Conservation (phyloP, 192 early-diverging fungal species). For the Coemansia sp. region DNA sequence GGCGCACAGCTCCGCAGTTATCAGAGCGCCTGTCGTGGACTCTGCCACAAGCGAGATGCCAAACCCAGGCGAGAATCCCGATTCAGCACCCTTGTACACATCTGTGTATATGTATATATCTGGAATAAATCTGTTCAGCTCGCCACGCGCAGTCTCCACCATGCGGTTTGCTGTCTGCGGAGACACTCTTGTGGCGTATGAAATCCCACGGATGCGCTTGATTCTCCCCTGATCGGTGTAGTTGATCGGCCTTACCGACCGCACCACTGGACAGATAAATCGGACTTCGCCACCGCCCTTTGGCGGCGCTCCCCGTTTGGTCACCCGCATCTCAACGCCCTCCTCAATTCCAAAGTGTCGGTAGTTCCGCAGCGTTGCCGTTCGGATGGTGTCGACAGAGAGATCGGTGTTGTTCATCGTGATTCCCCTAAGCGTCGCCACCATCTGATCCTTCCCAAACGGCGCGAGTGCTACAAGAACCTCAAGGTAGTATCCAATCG, state of each 20-base stretch:
- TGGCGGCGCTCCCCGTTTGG: conserved; percentile 86
- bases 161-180: conserved; percentile 95
- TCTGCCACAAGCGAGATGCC: conserved; percentile 91
- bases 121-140: conserved; percentile 92
- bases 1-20: conserved; percentile 87
- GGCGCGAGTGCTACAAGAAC: conserved; percentile 89
- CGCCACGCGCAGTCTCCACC: conserved; percentile 79
- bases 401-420: conserved; percentile 93
- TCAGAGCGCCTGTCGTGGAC: conserved; percentile 77
- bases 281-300: conserved; percentile 89
- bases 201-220: conserved; percentile 93
- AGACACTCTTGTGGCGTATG: conserved; percentile 88
- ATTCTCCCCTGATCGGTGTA: conserved; percentile 86
- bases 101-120: conserved; percentile 98
- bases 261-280: conserved; percentile 85
- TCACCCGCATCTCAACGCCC: conserved; percentile 84
- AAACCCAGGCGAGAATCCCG: conserved; percentile 91
- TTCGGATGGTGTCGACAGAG: conserved; percentile 90
- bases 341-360: conserved; percentile 86
- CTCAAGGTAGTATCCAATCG: conserved; percentile 95
- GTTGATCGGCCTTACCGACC: conserved; percentile 73
- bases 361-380: conserved; percentile 82
- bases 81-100: conserved; percentile 94
- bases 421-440: conserved; percentile 83
- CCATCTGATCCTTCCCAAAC: conserved; percentile 86